Base-by-base conservation (phyloP, 345 rosid genomes). In the Luvunga scandens region DNA sequence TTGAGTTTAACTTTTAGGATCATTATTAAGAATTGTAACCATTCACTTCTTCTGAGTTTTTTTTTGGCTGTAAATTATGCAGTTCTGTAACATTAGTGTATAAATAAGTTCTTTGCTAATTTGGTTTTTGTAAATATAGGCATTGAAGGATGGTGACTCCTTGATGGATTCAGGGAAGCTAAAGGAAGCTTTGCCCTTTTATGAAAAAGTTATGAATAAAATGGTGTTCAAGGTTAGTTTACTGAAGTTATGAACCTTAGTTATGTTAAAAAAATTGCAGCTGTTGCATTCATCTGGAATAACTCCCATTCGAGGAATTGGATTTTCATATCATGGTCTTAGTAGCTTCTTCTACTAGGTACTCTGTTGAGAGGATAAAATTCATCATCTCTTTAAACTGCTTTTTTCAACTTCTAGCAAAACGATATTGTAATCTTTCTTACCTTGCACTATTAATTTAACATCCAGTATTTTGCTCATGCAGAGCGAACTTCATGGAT, bases 401-500 rank as follows among this genome's bases (percentile, higher is more conserved):
- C 30, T 53, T 50, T 27, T 36, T 25, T 55, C 25, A 5, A 34
- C 14, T 53, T 48, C 68, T 34, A 16, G 30, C n/a, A 4, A 57
- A 39, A 30, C 28, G 34, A 69, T 68, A 22, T 5, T 57, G 34
- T 62, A 64, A 39, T 63, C 75, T 57, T 61, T 45, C 4, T 24
- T 24, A 59, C 55, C 53, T 25, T 34, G 16, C 13, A 60, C 31
- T 61, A 14, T 59, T 36, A 53, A 16, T 28, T 63, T 72, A 33
- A 36, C 36, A 28, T 18, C 16, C 2, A n/a, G 18, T 21, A 36
- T 27, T 42, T 28, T 63, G 38, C 65, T 78, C 85, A 7, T 84
- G 79, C 91, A 93, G 98, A 95, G 91, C 79, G 97, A 93, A 82
- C 91, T 92, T 78, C 93, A 95, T 86, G 98, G 98, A 74, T 82